Evolutionary conservation across 305 asterid genomes (phyloP).

Genomic region (Fraxinus dipetala): DNA sequence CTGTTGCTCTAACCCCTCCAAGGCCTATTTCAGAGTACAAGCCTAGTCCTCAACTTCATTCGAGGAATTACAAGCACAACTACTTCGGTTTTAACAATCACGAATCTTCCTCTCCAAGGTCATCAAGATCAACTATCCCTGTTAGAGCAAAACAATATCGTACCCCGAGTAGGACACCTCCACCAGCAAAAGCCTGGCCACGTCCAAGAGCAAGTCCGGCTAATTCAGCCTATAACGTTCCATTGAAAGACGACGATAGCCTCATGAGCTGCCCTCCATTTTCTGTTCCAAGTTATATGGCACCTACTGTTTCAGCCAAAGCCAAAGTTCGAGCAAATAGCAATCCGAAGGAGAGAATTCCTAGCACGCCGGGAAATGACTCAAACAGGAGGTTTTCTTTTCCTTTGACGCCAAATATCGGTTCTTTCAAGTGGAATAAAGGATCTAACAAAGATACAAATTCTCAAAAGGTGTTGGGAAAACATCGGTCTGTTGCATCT

Average conservation of each 20-base stretch:
- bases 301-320: slow-evolving; percentile 68
- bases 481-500: slow-evolving; percentile 45
- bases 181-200: slow-evolving; percentile 31
- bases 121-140: slow-evolving; percentile 64
- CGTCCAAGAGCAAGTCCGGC: slow-evolving; percentile 37
- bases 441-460: slow-evolving; percentile 48
- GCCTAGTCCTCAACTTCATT: slow-evolving; percentile 48
- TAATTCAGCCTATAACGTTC: slow-evolving; percentile 35
- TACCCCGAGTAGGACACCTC: slow-evolving; percentile 58
- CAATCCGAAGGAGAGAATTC: slow-evolving; percentile 75
- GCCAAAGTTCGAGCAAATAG: slow-evolving; percentile 71
- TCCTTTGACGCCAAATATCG: slow-evolving; percentile 60
- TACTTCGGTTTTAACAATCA: slow-evolving; percentile 36
- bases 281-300: slow-evolving; percentile 75
- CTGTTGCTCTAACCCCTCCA: slow-evolving; percentile 44
- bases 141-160: slow-evolving; percentile 46
- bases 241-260: slow-evolving; percentile 69
- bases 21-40: slow-evolving; percentile 53
- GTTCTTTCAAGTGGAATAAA: slow-evolving; percentile 66
- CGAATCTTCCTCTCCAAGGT: slow-evolving; percentile 63
- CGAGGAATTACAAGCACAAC: slow-evolving; percentile 29
- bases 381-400: slow-evolving; percentile 75
- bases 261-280: slow-evolving; percentile 84
- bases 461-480: slow-evolving; percentile 41
- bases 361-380: slow-evolving; percentile 58